Base-by-base conservation (phyloP, 1,284 basidiomycete species). In the Cryptococcus sp. region DNA sequence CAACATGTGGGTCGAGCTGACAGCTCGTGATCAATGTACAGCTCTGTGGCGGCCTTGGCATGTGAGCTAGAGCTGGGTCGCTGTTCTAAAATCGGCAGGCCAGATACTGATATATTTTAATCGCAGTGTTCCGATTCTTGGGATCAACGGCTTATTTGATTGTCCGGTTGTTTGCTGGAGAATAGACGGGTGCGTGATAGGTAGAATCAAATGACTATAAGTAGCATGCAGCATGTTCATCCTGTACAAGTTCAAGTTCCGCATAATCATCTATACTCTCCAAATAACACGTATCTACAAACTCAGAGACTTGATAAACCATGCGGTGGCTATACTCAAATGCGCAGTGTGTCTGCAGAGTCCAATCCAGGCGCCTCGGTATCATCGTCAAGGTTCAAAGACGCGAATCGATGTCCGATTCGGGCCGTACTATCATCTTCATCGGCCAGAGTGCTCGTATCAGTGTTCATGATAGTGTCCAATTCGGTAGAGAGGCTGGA, bases 1-100 rank as follows among this genome's bases (percentile, higher is more conserved):
- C 5, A 35, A 35, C 8, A 13, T 35, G 13, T 35, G 31, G 8
- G 5, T 8, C 60, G 82, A 35, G 78, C 84, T n/a, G 62, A 61
- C 53, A 15, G 17, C 40, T 46, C 6, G 83, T 85, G n/a, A 86
- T 82, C 15, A 80, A 78, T 17, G 84, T 78, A 80, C 83, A 40
- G 66, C 76, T 91, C 90, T 3, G 91, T 95, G 44, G 90, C 90
- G 3, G 88, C 88, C 16, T 84, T 95, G 47, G 90, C 90, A 17
- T 82, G 90, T 92, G 71, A 77, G 89, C 85, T 45, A 8, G 25
- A 25, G 25, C 25, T 6, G 25, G 25, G 11, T 19, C 42, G 2
- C n/a, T 22, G 8, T 27, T 16, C 53, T 35, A 11, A n/a, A 39
- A 2, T 39, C 38, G 40, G 20, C n/a, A 23, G 44, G 50, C 8